A percentile compares a stretch with the other conserved stretches of the same genome.
phyloP scores from a whole-genome alignment of 1,284 basidiomycete species.

The Caloboletus firmus region DNA sequence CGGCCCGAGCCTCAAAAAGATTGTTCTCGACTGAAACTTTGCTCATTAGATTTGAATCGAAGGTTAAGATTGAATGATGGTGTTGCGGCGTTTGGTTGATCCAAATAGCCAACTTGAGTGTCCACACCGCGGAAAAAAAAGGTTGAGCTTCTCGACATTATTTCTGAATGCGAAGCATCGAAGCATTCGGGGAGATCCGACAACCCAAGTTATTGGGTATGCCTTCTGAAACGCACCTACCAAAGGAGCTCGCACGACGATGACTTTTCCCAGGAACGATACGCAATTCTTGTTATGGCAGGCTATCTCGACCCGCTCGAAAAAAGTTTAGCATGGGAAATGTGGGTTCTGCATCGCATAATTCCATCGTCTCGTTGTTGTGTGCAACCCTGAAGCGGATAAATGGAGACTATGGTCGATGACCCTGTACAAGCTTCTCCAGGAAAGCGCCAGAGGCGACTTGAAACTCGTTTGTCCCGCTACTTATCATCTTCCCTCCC shows the following conservation, averaged over 20 bases:
- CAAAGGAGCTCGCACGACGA: background rate
- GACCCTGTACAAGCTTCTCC: conserved; percentile 58
- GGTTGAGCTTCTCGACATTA: background rate
- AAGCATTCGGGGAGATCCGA: background rate
- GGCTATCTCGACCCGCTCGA: background rate
- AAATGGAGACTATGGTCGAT: conserved; percentile 5
- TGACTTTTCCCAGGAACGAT: background rate
- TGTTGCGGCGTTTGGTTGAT: background rate
- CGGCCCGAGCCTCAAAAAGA: background rate
- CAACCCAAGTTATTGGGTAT: background rate
- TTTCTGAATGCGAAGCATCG: background rate
- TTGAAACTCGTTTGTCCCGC: conserved; percentile 81
- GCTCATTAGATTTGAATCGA: background rate
- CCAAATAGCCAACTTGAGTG: background rate
- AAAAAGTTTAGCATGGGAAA: background rate
- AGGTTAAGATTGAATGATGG: background rate
- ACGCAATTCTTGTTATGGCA: background rate
- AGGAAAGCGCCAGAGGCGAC: conserved; percentile 67
- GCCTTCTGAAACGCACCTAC: background rate
- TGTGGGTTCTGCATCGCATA: background rate
- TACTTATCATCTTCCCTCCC: conserved; percentile 76
- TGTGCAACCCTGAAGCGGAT: background rate
- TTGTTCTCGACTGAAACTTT: background rate
- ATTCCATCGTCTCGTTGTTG: background rate
- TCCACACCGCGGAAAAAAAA: background rate